A percentile compares a stretch with the other conserved stretches of the same genome.
Evolutionary conservation across 768 basidiomycete species (phyloP).

Genomic region (Phanerodontia chrysosporium): DNA sequence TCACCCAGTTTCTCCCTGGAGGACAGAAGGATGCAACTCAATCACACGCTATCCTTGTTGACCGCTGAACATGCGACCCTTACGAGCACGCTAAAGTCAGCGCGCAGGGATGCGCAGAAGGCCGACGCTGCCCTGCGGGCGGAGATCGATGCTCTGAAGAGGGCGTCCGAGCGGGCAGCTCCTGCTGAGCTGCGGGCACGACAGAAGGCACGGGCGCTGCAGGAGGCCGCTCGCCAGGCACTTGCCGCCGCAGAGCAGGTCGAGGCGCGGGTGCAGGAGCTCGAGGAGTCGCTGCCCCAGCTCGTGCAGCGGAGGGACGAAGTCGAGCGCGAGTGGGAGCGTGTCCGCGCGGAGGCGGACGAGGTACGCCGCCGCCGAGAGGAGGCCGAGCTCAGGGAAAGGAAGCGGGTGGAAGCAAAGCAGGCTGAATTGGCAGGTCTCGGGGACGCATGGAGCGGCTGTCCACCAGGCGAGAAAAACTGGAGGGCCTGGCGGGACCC

Average conservation of each 20-base stretch:
- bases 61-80: conserved; percentile 67
- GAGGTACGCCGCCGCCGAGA: conserved; percentile 41
- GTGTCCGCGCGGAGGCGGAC: conserved; percentile 42
- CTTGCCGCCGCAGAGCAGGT: conserved; percentile 41
- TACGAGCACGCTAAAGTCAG: conserved; percentile 64
- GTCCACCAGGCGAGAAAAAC: conserved; percentile 57
- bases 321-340: conserved; percentile 38
- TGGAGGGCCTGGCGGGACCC: conserved; percentile 45
- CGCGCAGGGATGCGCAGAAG: conserved; percentile 79
- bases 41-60: conserved; percentile 59
- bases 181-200: conserved; percentile 74
- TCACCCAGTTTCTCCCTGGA: conserved; percentile 49
- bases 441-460: conserved; percentile 66
- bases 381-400: conserved; percentile 44
- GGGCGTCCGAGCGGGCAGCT: conserved; percentile 75
- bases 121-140: conserved; percentile 74
- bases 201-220: conserved; percentile 83
- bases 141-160: conserved; percentile 82
- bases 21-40: conserved; percentile 62
- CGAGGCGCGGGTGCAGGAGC: conserved; percentile 33
- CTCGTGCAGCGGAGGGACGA: conserved; percentile 41
- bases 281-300: conserved; percentile 37
- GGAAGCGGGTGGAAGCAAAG: conserved; percentile 51
- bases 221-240: conserved; percentile 83
- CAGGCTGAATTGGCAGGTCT: conserved; percentile 54